Conservation (phyloP, 257 asterid genomes). For the Parsonsia alboflavescens region DNA sequence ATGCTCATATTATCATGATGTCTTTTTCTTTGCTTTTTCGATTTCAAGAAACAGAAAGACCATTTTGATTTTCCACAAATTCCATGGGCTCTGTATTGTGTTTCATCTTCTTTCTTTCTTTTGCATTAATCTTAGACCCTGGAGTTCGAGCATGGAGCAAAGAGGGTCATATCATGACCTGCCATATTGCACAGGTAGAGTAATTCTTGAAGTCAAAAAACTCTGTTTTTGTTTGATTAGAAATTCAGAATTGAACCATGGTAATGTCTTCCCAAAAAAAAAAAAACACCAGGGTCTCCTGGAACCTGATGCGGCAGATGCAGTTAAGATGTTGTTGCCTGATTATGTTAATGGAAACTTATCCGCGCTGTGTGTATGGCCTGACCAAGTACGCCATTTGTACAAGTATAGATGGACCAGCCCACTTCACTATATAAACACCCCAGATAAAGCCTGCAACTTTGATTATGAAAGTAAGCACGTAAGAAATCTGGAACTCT, state of each 20-base stretch:
- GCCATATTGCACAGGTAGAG: slow-evolving; percentile 79
- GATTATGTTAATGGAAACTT: slow-evolving; percentile 65
- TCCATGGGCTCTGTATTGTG: slow-evolving; percentile 14
- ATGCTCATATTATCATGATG: slow-evolving; percentile 14
- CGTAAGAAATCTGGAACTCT: neutral
- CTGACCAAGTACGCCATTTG: slow-evolving; percentile 94
- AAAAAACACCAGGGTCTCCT: slow-evolving; percentile 44
- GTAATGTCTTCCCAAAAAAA: neutral
- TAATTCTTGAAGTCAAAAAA: neutral
- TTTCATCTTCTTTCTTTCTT: slow-evolving; percentile 26
- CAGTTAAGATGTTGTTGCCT: slow-evolving; percentile 67
- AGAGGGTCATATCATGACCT: slow-evolving; percentile 86
- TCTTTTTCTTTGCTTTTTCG: slow-evolving; percentile 3
- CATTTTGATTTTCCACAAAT: slow-evolving; percentile 4
- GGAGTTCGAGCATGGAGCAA: slow-evolving; percentile 81
- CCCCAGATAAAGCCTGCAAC: slow-evolving; percentile 80
- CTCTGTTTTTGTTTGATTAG: neutral
- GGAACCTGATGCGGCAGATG: slow-evolving; percentile 60
- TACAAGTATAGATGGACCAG: slow-evolving; percentile 80
- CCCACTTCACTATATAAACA: slow-evolving; percentile 90
- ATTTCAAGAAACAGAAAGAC: neutral
- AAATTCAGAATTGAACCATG: too few relatives aligned
- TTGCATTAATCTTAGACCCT: slow-evolving; percentile 31
- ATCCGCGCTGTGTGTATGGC: slow-evolving; percentile 83
- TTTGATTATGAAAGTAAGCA: slow-evolving; percentile 63